phyloP scores from a whole-genome alignment of 352 stramenopile species.

The Phytophthora megakarya region DNA sequence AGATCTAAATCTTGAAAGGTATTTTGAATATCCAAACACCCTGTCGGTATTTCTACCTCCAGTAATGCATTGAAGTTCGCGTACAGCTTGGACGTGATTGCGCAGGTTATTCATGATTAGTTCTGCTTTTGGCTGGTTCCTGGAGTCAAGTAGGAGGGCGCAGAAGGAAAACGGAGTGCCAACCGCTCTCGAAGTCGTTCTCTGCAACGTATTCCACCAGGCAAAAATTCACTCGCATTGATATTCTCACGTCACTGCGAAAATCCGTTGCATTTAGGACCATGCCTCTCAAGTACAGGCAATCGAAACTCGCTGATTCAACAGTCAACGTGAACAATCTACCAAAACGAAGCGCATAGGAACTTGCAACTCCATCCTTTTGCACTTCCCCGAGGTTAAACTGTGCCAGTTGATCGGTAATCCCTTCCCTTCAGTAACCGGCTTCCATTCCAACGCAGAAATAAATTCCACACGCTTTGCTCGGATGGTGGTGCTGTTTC shows the following conservation, averaged over 20 bases:
- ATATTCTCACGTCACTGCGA: not conserved
- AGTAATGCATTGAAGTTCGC: too few species aligned
- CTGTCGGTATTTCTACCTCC: too few species aligned
- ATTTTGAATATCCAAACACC: too few species aligned
- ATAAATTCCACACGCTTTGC: conserved; percentile 1
- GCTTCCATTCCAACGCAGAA: not conserved
- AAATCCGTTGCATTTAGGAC: not conserved
- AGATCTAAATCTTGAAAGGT: too few species aligned
- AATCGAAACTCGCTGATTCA: not conserved
- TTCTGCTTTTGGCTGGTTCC: too few species aligned
- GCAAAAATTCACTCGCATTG: not conserved
- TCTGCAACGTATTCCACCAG: not conserved
- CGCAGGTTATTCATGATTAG: too few species aligned
- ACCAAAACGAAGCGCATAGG: conserved; percentile 8
- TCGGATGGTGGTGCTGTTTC: not conserved
- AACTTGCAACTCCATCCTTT: conserved; percentile 10
- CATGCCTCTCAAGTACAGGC: conserved; percentile 2
- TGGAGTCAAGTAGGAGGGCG: too few species aligned
- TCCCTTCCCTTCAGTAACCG: conserved; percentile 11
- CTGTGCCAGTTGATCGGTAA: conserved; percentile 17
- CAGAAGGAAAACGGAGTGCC: not conserved
- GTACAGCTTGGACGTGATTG: too few species aligned
- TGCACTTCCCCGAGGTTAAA: conserved; percentile 15
- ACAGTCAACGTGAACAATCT: not conserved
- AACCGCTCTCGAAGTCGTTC: not conserved